These are phyloP conservation scores for Teratosphaeria viscida DNA, from an alignment of 2,329 filamentous ascomycete genomes.

Conservation along the genomic window DNA sequence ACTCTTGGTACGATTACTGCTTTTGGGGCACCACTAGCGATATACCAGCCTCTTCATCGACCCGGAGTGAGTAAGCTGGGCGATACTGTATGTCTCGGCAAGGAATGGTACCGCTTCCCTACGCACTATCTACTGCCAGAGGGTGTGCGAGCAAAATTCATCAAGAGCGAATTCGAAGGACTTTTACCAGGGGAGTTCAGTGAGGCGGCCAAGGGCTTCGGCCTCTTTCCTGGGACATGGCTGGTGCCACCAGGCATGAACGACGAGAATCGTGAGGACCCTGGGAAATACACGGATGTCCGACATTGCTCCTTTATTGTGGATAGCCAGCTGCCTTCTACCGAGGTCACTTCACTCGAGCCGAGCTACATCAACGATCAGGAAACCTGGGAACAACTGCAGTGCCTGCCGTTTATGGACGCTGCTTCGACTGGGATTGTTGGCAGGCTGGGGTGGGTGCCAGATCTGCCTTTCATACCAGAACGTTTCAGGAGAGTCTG, in stretches of 20 bases:
- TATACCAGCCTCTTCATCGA: slow-evolving; percentile 57
- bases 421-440: slow-evolving; percentile 61
- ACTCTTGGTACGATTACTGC: slow-evolving; percentile 67
- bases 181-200: slow-evolving; percentile 84
- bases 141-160: slow-evolving; percentile 76
- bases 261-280: slow-evolving; percentile 77
- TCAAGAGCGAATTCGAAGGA: slow-evolving; percentile 82
- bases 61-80: slow-evolving; percentile 46
- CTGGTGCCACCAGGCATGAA: slow-evolving; percentile 77
- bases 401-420: slow-evolving; percentile 74
- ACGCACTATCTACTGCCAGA: slow-evolving; percentile 82
- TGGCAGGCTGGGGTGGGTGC: slow-evolving; percentile 72
- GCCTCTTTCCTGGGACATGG: slow-evolving; percentile 75
- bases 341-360: slow-evolving; percentile 54
- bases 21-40: slow-evolving; percentile 68
- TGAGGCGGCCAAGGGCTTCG: slow-evolving; percentile 53
- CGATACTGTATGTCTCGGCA: slow-evolving; percentile 76
- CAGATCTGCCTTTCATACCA: slow-evolving; percentile 59
- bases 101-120: slow-evolving; percentile 97
- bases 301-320: slow-evolving; percentile 71
- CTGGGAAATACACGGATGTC: slow-evolving; percentile 73
- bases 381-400: slow-evolving; percentile 65
- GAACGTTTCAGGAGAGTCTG: slow-evolving; percentile 62
- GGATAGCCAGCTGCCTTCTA: slow-evolving; percentile 67
- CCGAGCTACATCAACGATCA: slow-evolving; percentile 68